Evolutionary conservation across 23 red algal genomes (phyloP).

Genomic region (Chondrus crispus): DNA sequence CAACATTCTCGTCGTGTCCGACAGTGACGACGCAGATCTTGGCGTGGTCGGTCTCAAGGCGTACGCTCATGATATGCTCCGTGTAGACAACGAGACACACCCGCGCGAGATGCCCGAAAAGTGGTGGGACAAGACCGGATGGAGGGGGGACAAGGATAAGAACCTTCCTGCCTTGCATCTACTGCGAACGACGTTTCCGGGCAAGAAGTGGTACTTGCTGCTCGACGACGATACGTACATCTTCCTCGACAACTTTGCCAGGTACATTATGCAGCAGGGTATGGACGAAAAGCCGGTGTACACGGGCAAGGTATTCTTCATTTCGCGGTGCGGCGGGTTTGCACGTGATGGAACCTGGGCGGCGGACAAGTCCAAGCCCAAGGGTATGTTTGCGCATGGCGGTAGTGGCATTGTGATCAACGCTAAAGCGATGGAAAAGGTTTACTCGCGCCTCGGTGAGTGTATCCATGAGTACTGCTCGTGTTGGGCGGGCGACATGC

Average conservation of each 20-base stretch:
- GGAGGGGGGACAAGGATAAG: slow-evolving; percentile 87
- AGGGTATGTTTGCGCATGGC: slow-evolving; percentile 85
- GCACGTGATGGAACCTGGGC: slow-evolving; percentile 20
- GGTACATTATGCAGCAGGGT: neutral
- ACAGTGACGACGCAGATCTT: neutral
- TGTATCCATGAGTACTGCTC: slow-evolving; percentile 70
- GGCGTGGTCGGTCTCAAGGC: slow-evolving; percentile 42
- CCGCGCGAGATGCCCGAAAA: neutral
- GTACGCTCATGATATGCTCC: slow-evolving; percentile 42
- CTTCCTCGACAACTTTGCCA: slow-evolving; percentile 87
- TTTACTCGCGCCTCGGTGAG: slow-evolving; percentile 15
- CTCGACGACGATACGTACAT: slow-evolving; percentile 92
- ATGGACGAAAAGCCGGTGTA: slow-evolving; percentile 49
- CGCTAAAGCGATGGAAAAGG: slow-evolving; percentile 26
- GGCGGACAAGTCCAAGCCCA: slow-evolving; percentile 11
- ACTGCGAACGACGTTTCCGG: slow-evolving; percentile 57
- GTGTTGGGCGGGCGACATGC: slow-evolving; percentile 91
- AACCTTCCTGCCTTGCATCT: slow-evolving; percentile 81
- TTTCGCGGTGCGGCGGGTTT: slow-evolving; percentile 42
- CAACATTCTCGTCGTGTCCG: slow-evolving; percentile 53
- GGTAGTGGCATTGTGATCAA: slow-evolving; percentile 86
- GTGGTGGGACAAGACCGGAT: slow-evolving; percentile 53
- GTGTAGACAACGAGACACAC: neutral
- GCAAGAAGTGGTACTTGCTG: slow-evolving; percentile 75
- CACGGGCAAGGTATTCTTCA: slow-evolving; percentile 63